Conservation (phyloP, 345 rosid genomes). For the Eucalyptus shirleyi region DNA sequence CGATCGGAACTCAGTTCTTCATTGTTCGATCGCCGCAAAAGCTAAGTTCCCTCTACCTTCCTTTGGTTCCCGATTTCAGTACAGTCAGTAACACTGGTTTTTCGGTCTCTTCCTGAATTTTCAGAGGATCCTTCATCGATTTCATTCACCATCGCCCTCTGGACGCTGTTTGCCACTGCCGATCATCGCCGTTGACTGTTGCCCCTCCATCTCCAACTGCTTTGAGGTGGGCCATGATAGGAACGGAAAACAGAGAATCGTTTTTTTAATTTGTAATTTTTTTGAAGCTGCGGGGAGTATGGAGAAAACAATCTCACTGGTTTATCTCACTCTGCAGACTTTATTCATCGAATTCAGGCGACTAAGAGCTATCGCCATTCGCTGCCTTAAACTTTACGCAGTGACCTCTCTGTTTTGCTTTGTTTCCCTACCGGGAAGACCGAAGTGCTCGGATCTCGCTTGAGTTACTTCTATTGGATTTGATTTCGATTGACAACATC, state of each 20-base stretch:
- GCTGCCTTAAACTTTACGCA: not conserved
- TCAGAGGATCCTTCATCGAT: not conserved
- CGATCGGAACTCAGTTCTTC: too few relatives aligned
- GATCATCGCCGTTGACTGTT: not conserved
- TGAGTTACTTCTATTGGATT: not conserved
- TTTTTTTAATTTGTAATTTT: too few relatives aligned
- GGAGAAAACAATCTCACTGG: too few relatives aligned
- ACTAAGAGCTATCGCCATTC: not conserved
- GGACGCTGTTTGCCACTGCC: not conserved
- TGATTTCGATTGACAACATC: not conserved
- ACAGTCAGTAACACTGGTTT: too few relatives aligned
- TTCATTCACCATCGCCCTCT: not conserved
- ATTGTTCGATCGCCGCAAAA: too few relatives aligned
- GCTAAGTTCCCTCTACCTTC: too few relatives aligned
- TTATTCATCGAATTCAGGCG: too few relatives aligned
- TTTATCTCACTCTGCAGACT: too few relatives aligned
- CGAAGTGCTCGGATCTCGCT: not conserved
- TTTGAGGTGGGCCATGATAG: too few relatives aligned
- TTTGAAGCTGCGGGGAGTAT: too few relatives aligned
- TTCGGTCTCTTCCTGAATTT: not conserved
- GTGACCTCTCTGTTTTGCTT: not conserved
- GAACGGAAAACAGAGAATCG: too few relatives aligned
- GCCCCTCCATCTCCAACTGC: accelerated
- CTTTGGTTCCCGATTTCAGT: too few relatives aligned
- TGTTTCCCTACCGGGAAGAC: not conserved